These are phyloP conservation scores for Ilyonectria destructans DNA, from an alignment of 2,329 filamentous ascomycete genomes.

Conservation along the genomic window DNA sequence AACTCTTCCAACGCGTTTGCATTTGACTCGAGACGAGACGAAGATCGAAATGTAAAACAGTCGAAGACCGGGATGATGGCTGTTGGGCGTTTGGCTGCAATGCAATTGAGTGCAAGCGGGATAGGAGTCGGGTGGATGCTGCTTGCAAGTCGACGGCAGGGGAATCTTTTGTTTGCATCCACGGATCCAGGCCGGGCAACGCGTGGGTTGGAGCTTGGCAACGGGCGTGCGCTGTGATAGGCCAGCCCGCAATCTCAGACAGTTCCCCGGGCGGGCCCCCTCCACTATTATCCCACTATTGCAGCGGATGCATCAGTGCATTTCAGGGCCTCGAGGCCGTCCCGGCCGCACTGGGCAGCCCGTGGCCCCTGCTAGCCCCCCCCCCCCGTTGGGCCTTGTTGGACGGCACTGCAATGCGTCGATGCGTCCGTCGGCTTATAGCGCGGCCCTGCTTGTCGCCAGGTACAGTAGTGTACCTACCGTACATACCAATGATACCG, in stretches of 20 bases:
- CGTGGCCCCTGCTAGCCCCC: conserved; percentile 11
- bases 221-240: not conserved
- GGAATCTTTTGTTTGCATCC: not conserved
- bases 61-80: conserved; percentile 20
- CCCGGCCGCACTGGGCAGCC: conserved; percentile 14
- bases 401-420: conserved; percentile 11
- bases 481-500: too few species aligned
- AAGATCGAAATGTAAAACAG: conserved; percentile 20
- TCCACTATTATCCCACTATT: conserved; percentile 2
- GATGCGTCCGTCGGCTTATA: conserved; percentile 3
- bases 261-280: not conserved
- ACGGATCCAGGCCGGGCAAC: not conserved
- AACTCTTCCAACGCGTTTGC: conserved; percentile 13
- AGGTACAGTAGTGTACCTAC: too few species aligned
- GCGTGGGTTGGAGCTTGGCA: conserved; percentile 1
- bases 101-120: conserved; percentile 13
- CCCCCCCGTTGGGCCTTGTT: conserved; percentile 4
- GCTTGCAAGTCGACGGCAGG: conserved; percentile 20
- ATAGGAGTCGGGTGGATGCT: conserved; percentile 19
- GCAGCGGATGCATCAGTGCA: not conserved
- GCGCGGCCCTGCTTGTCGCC: too few species aligned
- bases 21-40: conserved; percentile 27
- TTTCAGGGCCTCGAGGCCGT: conserved; percentile 17
- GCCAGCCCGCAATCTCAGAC: not conserved
- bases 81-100: conserved; percentile 20